Evolutionary conservation across 495 filamentous ascomycete genomes (phyloP).

Genomic region (Jackrogersella multiformis): DNA sequence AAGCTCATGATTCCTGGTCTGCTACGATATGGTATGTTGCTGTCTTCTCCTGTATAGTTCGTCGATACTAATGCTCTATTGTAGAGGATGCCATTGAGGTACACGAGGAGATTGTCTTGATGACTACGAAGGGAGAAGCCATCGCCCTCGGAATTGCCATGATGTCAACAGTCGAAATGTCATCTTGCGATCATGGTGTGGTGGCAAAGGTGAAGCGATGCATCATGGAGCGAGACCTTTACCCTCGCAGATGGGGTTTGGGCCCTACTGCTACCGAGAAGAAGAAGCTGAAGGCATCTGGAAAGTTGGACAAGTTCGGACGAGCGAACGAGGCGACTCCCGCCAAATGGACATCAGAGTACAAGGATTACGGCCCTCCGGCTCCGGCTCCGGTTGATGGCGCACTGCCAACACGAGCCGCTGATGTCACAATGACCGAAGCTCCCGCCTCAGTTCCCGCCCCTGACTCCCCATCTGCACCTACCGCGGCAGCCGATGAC

Average conservation of each 20-base stretch:
- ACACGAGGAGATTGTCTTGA: constrained; percentile 91
- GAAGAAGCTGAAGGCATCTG: constrained; percentile 98
- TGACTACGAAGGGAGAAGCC: constrained; percentile 98
- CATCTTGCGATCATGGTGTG: constrained; percentile 92
- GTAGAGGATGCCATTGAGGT: constrained; percentile 85
- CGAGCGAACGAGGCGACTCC: constrained; percentile 91
- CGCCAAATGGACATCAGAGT: constrained; percentile 85
- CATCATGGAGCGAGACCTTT: constrained; percentile 98
- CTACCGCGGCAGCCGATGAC: constrained; percentile 52
- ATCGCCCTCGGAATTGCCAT: constrained; percentile 94
- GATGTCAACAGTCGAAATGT: constrained; percentile 93
- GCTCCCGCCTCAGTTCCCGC: constrained; percentile 39
- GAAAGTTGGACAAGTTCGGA: constrained; percentile 97
- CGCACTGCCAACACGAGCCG: constrained; percentile 36
- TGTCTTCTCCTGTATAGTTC: neutral
- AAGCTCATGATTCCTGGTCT: constrained; percentile 98
- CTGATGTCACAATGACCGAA: constrained; percentile 45
- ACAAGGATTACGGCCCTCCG: constrained; percentile 82
- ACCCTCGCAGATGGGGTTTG: constrained; percentile 93
- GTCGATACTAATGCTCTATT: constrained; percentile 29
- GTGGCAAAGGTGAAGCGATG: constrained; percentile 97
- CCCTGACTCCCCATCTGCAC: constrained; percentile 51
- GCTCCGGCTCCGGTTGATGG: constrained; percentile 45
- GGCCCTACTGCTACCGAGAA: constrained; percentile 91
- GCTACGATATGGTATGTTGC: constrained; percentile 77